phyloP scores from a whole-genome alignment of 345 rosid species.

The Pistacia atlantica region DNA sequence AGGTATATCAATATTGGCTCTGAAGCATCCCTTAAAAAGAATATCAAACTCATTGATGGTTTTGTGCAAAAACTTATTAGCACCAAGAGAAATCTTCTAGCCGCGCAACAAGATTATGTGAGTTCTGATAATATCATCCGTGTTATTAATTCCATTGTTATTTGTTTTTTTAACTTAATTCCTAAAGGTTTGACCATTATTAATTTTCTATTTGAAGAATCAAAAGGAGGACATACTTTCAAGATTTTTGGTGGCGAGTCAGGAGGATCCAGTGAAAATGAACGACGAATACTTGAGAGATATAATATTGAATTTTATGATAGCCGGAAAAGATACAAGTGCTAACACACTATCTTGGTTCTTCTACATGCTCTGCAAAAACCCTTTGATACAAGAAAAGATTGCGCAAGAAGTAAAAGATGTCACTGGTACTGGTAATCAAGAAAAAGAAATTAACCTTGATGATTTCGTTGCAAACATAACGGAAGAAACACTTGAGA shows the following conservation, averaged over 20 bases:
- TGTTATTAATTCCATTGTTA: not conserved
- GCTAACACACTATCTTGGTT: slow-evolving; percentile 72
- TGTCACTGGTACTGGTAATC: slow-evolving; percentile 35
- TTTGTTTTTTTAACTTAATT: not conserved
- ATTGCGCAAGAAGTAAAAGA: slow-evolving; percentile 54
- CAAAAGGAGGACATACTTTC: slow-evolving; percentile 71
- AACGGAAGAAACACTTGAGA: slow-evolving; percentile 46
- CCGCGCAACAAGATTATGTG: slow-evolving; percentile 29
- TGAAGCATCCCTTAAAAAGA: slow-evolving; percentile 54
- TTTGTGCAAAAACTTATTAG: slow-evolving; percentile 55
- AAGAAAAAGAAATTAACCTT: slow-evolving; percentile 25
- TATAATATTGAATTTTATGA: slow-evolving; percentile 64
- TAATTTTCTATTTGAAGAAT: slow-evolving; percentile 28
- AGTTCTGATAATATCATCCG: slow-evolving; percentile 8
- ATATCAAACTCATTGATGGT: slow-evolving; percentile 43
- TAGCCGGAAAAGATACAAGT: slow-evolving; percentile 75
- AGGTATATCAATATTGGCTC: slow-evolving; percentile 54
- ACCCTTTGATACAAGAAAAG: slow-evolving; percentile 72
- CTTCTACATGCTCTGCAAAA: slow-evolving; percentile 72
- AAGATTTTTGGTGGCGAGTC: slow-evolving; percentile 57
- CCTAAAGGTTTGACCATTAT: not conserved
- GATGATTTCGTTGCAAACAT: slow-evolving; percentile 44
- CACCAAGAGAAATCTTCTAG: slow-evolving; percentile 44
- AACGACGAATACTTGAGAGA: slow-evolving; percentile 66
- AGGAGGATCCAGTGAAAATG: slow-evolving; percentile 61